A percentile compares a stretch with the other conserved stretches of the same genome.
phyloP scores from a whole-genome alignment of 2,329 filamentous ascomycete genomes.

The Pestalotiopsis sp. region DNA sequence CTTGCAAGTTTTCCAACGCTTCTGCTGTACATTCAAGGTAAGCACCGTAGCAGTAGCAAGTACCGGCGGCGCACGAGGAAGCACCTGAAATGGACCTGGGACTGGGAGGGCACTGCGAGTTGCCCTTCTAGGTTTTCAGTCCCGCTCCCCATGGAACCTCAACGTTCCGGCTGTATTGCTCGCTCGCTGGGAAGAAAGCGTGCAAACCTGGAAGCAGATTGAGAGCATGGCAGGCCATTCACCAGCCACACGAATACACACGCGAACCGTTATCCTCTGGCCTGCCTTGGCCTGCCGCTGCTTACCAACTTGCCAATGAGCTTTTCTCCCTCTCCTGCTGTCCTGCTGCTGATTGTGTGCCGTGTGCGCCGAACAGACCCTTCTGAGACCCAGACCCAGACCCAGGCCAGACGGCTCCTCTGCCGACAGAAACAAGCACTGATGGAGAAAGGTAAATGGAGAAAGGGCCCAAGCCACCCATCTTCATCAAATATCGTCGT shows the following conservation, averaged over 20 bases:
- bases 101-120: neutral
- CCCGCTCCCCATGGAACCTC: slow-evolving; percentile 10
- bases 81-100: slow-evolving; percentile 7
- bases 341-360: neutral
- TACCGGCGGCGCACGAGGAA: neutral
- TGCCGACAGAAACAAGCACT: neutral
- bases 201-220: neutral
- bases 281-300: neutral
- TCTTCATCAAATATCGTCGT: neutral
- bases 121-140: neutral
- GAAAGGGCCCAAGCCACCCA: neutral
- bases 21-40: too few species aligned
- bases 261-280: neutral
- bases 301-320: neutral
- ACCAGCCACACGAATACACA: neutral
- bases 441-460: neutral
- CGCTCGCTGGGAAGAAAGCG: neutral
- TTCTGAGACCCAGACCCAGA: neutral
- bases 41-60: too few species aligned
- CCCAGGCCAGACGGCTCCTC: neutral
- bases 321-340: neutral
- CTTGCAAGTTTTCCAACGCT: too few species aligned
- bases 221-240: neutral
- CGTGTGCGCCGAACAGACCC: neutral
- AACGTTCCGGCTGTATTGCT: slow-evolving; percentile 4